Evolutionary conservation across 768 basidiomycete species (phyloP).

Genomic region (Termitomyces sp.): DNA sequence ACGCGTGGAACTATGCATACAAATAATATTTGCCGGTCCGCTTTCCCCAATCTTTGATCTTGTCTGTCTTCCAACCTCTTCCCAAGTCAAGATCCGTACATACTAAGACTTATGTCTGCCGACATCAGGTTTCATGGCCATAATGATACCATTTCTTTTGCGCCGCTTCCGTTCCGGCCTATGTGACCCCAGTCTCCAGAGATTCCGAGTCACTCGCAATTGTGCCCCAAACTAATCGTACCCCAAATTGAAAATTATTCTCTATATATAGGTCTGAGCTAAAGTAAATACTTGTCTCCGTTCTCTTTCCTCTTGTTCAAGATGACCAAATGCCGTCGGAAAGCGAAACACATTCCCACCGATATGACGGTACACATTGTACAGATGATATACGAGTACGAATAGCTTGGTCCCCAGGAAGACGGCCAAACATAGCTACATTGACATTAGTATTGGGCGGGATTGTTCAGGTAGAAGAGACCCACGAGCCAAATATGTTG

Average conservation of each 20-base stretch:
- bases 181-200: background rate
- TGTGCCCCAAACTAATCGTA: background rate
- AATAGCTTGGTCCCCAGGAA: conserved; percentile 64
- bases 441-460: conserved; percentile 1
- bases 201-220: background rate
- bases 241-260: background rate
- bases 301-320: conserved; percentile 37
- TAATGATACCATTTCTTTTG: background rate
- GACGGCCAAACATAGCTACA: conserved; percentile 61
- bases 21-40: conserved; percentile 9
- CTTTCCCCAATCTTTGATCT: conserved; percentile 7
- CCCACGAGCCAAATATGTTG: conserved; percentile 77
- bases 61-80: background rate
- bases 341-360: conserved; percentile 48
- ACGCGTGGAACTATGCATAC: conserved; percentile 7
- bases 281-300: conserved; percentile 50
- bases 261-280: background rate
- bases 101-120: conserved; percentile 2
- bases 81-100: conserved; percentile 9
- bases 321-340: conserved; percentile 33
- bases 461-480: conserved; percentile 17
- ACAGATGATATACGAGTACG: conserved; percentile 67
- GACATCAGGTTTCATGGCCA: background rate
- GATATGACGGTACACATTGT: conserved; percentile 50
- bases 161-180: background rate